These are phyloP conservation scores for Isatis tinctoria DNA, from an alignment of 345 rosid species.

Conservation along the genomic window DNA sequence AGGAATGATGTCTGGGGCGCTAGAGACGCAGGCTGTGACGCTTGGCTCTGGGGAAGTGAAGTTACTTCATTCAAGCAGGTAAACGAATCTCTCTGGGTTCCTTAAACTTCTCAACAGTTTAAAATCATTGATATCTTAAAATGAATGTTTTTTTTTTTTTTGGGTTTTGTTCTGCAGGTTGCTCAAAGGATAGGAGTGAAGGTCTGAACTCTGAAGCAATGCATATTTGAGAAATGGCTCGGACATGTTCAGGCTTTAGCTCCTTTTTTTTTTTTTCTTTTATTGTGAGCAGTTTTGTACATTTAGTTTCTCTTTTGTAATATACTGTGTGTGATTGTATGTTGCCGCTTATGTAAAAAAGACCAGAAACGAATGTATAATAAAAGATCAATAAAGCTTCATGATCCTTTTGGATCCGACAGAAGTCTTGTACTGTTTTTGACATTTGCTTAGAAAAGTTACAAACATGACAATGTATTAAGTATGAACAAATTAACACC, in stretches of 20 bases:
- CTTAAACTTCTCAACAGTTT: not conserved
- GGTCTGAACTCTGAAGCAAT: slow-evolving; percentile 45
- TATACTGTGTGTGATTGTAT: slow-evolving; percentile 6
- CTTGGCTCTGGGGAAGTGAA: slow-evolving; percentile 99
- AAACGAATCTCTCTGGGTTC: not conserved
- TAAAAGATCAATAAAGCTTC: slow-evolving; percentile 15
- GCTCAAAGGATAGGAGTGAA: slow-evolving; percentile 77
- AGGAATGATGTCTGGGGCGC: slow-evolving; percentile 99
- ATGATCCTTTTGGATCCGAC: slow-evolving; percentile 13
- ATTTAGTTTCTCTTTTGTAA: slow-evolving; percentile 9
- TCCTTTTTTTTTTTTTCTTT: not conserved
- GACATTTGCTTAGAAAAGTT: not conserved
- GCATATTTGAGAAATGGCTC: slow-evolving; percentile 3
- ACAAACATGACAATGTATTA: not conserved
- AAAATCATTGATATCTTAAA: not conserved
- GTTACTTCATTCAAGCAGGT: slow-evolving; percentile 91
- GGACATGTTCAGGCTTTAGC: slow-evolving; percentile 21
- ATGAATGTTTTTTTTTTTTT: not conserved
- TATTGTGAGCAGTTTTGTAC: slow-evolving; percentile 13
- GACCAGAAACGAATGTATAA: not conserved
- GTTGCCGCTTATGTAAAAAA: not conserved
- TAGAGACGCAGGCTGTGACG: slow-evolving; percentile 97
- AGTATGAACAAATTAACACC: not conserved
- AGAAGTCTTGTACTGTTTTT: not conserved
- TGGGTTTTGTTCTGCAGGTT: slow-evolving; percentile 41